These are phyloP conservation scores for Adansonia madagascariensis DNA, from an alignment of 441 rosid species.

Conservation along the genomic window DNA sequence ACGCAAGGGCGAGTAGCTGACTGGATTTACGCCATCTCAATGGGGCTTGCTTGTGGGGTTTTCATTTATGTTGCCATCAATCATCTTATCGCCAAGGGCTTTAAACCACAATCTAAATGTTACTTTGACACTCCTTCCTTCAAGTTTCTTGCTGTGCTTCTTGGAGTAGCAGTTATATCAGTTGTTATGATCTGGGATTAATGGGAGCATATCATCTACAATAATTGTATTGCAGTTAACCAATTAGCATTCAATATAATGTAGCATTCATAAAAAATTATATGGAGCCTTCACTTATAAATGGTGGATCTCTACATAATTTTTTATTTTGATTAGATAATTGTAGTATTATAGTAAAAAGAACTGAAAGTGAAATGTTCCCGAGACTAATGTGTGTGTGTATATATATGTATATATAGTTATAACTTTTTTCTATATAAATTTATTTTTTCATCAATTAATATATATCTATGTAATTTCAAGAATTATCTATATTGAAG, in stretches of 20 bases:
- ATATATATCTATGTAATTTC: neutral
- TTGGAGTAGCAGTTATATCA: conserved; percentile 55
- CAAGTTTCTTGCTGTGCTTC: conserved; percentile 59
- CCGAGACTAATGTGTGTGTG: too few species aligned
- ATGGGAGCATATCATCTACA: neutral
- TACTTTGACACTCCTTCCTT: conserved; percentile 53
- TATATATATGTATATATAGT: too few species aligned
- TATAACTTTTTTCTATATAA: neutral
- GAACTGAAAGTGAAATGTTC: too few species aligned
- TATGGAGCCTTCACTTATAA: too few species aligned
- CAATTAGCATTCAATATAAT: too few species aligned
- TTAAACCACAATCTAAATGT: conserved; percentile 47
- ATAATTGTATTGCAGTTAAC: too few species aligned
- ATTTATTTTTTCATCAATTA: neutral
- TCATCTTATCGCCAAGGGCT: conserved; percentile 70
- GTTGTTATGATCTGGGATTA: conserved; percentile 70
- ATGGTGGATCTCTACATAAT: too few species aligned
- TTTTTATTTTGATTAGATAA: neutral
- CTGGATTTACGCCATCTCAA: conserved; percentile 67
- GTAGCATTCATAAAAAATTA: too few species aligned
- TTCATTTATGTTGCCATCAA: conserved; percentile 68
- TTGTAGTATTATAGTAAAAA: too few species aligned
- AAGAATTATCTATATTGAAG: neutral
- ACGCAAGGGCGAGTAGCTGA: conserved; percentile 56
- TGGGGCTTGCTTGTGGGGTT: conserved; percentile 69